These are phyloP conservation scores for Fusarium sp. DNA, from an alignment of 2,329 filamentous ascomycete species.

Conservation along the genomic window DNA sequence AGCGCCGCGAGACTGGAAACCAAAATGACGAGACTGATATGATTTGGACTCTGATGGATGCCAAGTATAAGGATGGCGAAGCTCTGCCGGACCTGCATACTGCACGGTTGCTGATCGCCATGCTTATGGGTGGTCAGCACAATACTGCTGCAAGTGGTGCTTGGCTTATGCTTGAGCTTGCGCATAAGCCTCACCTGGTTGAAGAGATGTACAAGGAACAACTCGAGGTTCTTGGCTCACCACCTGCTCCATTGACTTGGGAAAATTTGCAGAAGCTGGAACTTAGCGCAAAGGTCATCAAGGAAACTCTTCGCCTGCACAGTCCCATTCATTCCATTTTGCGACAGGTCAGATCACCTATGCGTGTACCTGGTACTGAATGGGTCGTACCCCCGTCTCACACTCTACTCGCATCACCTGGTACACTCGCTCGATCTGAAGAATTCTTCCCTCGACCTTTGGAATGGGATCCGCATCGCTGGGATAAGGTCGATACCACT, in stretches of 20 bases:
- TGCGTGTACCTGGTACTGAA: conserved; percentile 84
- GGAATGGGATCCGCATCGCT: conserved; percentile 90
- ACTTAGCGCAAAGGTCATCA: conserved; percentile 86
- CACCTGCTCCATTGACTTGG: conserved; percentile 80
- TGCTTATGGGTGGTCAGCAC: conserved; percentile 92
- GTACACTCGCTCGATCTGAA: conserved; percentile 80
- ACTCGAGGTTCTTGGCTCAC: conserved; percentile 76
- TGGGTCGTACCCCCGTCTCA: conserved; percentile 88
- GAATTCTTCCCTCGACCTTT: conserved; percentile 85
- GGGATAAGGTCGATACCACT: conserved; percentile 69
- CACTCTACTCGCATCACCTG: conserved; percentile 86
- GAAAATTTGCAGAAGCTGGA: conserved; percentile 84
- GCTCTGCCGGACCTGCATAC: conserved; percentile 84
- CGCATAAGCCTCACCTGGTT: conserved; percentile 81
- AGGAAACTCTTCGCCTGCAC: conserved; percentile 91
- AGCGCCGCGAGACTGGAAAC: conserved; percentile 70
- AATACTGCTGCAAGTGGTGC: conserved; percentile 86
- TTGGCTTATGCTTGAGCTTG: conserved; percentile 87
- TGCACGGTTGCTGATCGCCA: conserved; percentile 92
- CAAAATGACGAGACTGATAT: conserved; percentile 77
- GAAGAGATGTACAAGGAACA: conserved; percentile 89
- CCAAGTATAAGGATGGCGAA: conserved; percentile 84
- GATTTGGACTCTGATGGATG: conserved; percentile 90
- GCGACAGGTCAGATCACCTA: conserved; percentile 89
- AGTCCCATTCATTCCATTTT: conserved; percentile 95